phyloP scores from a whole-genome alignment of 148 eudicot genomes.

The Polygonum maritimum region DNA sequence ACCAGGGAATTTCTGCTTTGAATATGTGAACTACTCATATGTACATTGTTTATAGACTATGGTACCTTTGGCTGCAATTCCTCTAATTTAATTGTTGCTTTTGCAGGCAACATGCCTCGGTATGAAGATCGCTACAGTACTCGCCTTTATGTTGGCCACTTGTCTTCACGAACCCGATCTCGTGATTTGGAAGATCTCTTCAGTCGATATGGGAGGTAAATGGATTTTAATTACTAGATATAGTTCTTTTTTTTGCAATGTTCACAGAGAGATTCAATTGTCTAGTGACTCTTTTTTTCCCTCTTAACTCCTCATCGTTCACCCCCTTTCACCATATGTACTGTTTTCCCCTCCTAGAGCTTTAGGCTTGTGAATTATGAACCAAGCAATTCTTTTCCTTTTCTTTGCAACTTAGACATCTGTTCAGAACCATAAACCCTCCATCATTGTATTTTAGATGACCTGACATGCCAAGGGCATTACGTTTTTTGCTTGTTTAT shows the following conservation, averaged over 20 bases:
- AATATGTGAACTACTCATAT: background rate
- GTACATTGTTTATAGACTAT: background rate
- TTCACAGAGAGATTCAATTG: background rate
- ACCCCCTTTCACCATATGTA: background rate
- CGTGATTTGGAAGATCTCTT: constrained; percentile 11
- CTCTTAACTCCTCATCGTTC: background rate
- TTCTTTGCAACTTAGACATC: background rate
- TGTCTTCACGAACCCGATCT: constrained; percentile 11
- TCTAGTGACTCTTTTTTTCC: background rate
- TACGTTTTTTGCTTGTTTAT: background rate
- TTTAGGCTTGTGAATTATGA: background rate
- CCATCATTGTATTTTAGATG: background rate
- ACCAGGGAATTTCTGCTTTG: background rate
- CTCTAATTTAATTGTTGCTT: background rate
- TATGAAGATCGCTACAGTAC: constrained; percentile 11
- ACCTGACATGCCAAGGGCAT: background rate
- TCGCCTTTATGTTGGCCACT: constrained; percentile 12
- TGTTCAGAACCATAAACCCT: background rate
- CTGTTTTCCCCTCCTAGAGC: background rate
- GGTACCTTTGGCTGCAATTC: background rate
- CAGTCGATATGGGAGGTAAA: constrained; percentile 11
- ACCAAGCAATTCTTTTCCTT: background rate
- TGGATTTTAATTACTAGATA: background rate
- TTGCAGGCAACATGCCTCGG: constrained; percentile 10
- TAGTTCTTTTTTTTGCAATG: background rate